phyloP scores from a whole-genome alignment of 106 monocot genomes.

The Dactylorhiza incarnata region DNA sequence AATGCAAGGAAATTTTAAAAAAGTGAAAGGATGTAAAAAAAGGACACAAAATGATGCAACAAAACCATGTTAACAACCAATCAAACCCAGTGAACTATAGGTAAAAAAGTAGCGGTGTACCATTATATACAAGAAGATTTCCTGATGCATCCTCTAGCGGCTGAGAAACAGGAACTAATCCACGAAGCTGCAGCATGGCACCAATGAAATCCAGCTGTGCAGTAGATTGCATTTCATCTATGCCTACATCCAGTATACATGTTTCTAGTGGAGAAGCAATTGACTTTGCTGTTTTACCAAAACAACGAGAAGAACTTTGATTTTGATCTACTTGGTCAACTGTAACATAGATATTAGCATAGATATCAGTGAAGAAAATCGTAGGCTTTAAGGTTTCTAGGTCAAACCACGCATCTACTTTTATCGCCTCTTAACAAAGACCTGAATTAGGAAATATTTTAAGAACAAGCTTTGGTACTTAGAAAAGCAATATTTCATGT shows the following conservation, averaged over 20 bases:
- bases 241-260: neutral
- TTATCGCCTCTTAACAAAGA: no score
- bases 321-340: slow-evolving; percentile 8
- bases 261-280: slow-evolving; percentile 9
- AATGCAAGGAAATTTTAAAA: neutral
- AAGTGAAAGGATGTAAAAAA: neutral
- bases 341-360: slow-evolving; percentile 8
- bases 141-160: slow-evolving; percentile 54
- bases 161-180: slow-evolving; percentile 43
- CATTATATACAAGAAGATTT: slow-evolving; percentile 86
- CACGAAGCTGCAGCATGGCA: slow-evolving; percentile 82
- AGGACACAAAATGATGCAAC: neutral
- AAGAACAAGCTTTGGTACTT: no score
- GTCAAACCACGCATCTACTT: no score
- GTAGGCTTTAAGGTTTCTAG: no score
- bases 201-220: slow-evolving; percentile 61
- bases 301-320: neutral
- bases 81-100: neutral
- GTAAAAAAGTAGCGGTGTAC: slow-evolving; percentile 18
- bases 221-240: slow-evolving; percentile 3
- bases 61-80: neutral
- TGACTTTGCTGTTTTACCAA: neutral
- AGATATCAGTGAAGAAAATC: neutral
- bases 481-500: no score
- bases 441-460: no score